Evolutionary conservation across 1,284 basidiomycete genomes (phyloP).

Genomic region (Termitomyces sp.): DNA sequence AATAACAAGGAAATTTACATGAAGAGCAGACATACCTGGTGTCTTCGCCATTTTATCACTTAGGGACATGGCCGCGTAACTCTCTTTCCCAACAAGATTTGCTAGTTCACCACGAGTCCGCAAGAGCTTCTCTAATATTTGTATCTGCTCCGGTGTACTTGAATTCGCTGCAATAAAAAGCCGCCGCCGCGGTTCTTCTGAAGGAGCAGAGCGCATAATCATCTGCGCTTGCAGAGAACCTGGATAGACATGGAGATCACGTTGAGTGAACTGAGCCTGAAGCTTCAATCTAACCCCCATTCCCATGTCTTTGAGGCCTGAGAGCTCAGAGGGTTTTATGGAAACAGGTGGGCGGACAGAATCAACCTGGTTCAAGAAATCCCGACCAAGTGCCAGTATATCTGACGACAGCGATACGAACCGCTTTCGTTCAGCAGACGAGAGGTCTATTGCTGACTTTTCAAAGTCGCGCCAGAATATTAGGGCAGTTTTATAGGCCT

Average conservation of each 20-base stretch:
- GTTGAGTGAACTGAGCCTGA: conserved; percentile 70
- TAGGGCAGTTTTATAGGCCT: conserved; percentile 79
- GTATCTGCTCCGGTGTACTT: conserved; percentile 65
- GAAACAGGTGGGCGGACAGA: conserved; percentile 57
- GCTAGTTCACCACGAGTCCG: conserved; percentile 76
- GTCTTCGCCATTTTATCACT: conserved; percentile 94
- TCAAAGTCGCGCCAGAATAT: conserved; percentile 98
- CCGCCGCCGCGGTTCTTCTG: conserved; percentile 75
- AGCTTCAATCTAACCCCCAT: conserved; percentile 65
- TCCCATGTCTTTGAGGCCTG: conserved; percentile 64
- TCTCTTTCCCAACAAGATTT: conserved; percentile 73
- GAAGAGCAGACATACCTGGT: conserved; percentile 49
- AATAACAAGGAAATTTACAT: conserved; percentile 6
- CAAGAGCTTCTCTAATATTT: conserved; percentile 73
- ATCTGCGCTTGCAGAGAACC: conserved; percentile 88
- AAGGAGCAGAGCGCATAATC: conserved; percentile 83
- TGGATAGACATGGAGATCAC: conserved; percentile 71
- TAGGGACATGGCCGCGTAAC: conserved; percentile 80
- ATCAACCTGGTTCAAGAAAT: conserved; percentile 72
- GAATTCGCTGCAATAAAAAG: conserved; percentile 76
- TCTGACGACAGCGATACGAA: conserved; percentile 93
- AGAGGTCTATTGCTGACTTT: conserved; percentile 92
- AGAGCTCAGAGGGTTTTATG: conserved; percentile 61
- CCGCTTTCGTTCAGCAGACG: conserved; percentile 67
- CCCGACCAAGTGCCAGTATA: conserved; percentile 83